Evolutionary conservation across 2,329 filamentous ascomycete species (phyloP).

Genomic region (Talaromyces sp.): DNA sequence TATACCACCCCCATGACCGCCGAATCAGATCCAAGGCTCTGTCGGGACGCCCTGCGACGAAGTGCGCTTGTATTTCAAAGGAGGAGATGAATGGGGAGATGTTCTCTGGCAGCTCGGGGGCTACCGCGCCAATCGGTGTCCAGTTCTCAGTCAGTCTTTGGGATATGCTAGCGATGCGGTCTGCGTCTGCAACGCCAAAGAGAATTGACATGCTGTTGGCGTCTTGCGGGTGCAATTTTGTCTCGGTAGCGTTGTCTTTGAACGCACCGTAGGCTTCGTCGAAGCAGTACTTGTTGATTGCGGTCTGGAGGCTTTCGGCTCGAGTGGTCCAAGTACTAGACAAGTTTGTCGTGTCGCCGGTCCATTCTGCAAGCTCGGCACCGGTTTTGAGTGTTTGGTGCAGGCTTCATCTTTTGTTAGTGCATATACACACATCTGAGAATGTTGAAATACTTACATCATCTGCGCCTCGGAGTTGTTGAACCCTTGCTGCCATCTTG

Average conservation of each 20-base stretch:
- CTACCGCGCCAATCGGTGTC: slow-evolving; percentile 51
- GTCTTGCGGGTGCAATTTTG: slow-evolving; percentile 54
- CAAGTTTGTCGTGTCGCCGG: slow-evolving; percentile 37
- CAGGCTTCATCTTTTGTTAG: slow-evolving; percentile 21
- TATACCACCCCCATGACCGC: slow-evolving; percentile 56
- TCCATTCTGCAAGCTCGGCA: slow-evolving; percentile 46
- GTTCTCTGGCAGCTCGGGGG: slow-evolving; percentile 54
- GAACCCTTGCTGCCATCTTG: slow-evolving; percentile 44
- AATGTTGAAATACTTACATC: slow-evolving; percentile 32
- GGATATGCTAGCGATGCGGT: slow-evolving; percentile 38
- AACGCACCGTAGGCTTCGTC: slow-evolving; percentile 46
- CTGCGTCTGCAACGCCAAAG: slow-evolving; percentile 39
- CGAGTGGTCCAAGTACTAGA: slow-evolving; percentile 36
- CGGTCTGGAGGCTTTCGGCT: slow-evolving; percentile 38
- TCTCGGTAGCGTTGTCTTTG: slow-evolving; percentile 48
- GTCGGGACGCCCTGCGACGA: slow-evolving; percentile 42
- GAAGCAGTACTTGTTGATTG: slow-evolving; percentile 48
- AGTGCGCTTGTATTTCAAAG: slow-evolving; percentile 56
- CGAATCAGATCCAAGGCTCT: slow-evolving; percentile 54
- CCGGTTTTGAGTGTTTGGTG: slow-evolving; percentile 53
- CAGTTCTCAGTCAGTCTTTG: slow-evolving; percentile 46
- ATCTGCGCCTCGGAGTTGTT: slow-evolving; percentile 50
- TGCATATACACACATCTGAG: no score
- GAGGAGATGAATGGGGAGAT: slow-evolving; percentile 55
- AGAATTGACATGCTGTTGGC: slow-evolving; percentile 53